A percentile compares a stretch with the other conserved stretches of the same genome.
Evolutionary conservation across 2,329 filamentous ascomycete genomes (phyloP).

Genomic region (Exophiala xenobiotica): DNA sequence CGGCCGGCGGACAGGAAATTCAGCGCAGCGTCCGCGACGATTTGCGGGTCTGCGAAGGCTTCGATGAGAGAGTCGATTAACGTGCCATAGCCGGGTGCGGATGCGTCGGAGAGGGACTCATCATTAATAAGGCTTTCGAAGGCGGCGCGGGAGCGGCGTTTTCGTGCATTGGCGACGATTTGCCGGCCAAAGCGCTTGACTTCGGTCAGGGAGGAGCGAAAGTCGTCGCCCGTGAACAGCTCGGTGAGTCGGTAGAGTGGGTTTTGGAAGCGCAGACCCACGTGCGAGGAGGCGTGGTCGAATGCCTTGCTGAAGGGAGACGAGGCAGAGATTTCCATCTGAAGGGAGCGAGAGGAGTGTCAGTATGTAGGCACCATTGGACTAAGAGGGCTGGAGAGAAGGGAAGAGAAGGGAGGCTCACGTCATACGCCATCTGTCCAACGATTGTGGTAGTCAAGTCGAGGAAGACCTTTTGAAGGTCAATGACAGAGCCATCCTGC

Average conservation of each 20-base stretch:
- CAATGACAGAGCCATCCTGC: slow-evolving; percentile 40
- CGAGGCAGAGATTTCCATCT: slow-evolving; percentile 65
- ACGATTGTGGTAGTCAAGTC: slow-evolving; percentile 66
- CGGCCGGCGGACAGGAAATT: slow-evolving; percentile 66
- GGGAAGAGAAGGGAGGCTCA: slow-evolving; percentile 30
- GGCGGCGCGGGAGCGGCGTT: slow-evolving; percentile 35
- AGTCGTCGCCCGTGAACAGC: slow-evolving; percentile 47
- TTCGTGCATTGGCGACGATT: slow-evolving; percentile 57
- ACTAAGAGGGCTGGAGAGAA: background rate
- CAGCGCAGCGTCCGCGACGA: slow-evolving; percentile 63
- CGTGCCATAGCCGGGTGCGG: slow-evolving; percentile 45
- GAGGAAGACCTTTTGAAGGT: slow-evolving; percentile 61
- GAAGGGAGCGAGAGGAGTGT: background rate
- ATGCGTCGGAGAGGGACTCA: background rate
- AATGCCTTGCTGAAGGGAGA: slow-evolving; percentile 62
- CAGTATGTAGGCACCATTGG: slow-evolving; percentile 3
- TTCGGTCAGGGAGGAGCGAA: slow-evolving; percentile 51
- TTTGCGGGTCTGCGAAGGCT: slow-evolving; percentile 51
- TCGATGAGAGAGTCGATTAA: slow-evolving; percentile 62
- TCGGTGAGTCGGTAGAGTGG: slow-evolving; percentile 63
- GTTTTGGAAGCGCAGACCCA: slow-evolving; percentile 64
- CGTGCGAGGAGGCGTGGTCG: slow-evolving; percentile 61
- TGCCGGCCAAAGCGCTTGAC: slow-evolving; percentile 57
- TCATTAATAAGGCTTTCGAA: slow-evolving; percentile 20
- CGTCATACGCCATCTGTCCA: slow-evolving; percentile 67